Evolutionary conservation across 2,329 filamentous ascomycete genomes (phyloP).

Genomic region (Xylaria arbuscula): DNA sequence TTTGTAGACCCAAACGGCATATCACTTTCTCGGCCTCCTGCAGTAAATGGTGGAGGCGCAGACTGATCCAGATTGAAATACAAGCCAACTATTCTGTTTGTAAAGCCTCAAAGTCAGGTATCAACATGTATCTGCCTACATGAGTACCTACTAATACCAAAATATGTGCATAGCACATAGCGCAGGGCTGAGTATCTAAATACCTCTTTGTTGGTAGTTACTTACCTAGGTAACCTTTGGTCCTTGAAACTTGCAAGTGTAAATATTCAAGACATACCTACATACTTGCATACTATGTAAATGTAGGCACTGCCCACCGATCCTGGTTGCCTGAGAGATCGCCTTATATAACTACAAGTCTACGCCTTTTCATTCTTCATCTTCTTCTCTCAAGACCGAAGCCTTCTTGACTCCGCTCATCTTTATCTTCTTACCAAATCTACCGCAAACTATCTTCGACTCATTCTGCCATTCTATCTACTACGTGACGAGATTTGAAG

Average conservation of each 20-base stretch:
- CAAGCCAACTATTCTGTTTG: constrained; percentile 20
- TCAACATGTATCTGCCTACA: not conserved
- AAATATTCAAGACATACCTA: not conserved
- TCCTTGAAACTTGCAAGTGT: not conserved
- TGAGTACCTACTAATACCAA: not conserved
- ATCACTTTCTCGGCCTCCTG: not conserved
- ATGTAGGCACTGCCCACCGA: not conserved
- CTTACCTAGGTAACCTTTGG: too few species aligned
- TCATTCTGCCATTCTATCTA: not conserved
- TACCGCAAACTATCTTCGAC: not conserved
- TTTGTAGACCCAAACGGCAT: not conserved
- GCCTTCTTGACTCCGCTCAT: not conserved
- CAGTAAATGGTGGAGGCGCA: not conserved
- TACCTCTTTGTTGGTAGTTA: not conserved
- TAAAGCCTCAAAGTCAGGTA: not conserved
- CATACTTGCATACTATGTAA: too few species aligned
- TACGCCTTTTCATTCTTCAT: too few species aligned
- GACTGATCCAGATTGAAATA: not conserved
- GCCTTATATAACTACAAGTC: not conserved
- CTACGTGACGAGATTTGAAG: not conserved
- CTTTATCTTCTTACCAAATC: not conserved
- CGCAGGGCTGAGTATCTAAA: not conserved
- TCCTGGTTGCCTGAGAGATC: not conserved
- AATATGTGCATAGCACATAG: not conserved
- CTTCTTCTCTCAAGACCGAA: not conserved